Base-by-base conservation (phyloP, 495 filamentous ascomycete species). In the Immersiella caudata region DNA sequence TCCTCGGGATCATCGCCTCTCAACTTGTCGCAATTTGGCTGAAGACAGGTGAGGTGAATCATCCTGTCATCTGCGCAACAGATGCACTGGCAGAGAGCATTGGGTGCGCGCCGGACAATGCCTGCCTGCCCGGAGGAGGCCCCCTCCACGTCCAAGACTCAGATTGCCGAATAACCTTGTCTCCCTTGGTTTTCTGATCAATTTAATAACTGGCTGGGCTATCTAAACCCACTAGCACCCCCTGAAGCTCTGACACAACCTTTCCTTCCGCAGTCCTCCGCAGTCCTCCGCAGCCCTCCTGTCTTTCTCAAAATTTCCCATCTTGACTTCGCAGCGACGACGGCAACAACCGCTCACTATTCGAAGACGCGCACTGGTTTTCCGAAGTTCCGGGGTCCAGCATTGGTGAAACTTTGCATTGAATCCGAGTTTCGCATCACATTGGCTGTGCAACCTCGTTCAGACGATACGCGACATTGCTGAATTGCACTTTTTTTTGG, bases 361-460 rank as follows among this genome's bases (percentile, higher is more conserved):
- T 46, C 40, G 40, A 14, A 46, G 11, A 14, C 40, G 40, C 16
- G 54, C 63, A 24, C 21, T 24, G 52, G 3, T 22, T 21, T 26
- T n/a, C 6, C 50, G 21, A 6, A 54, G 21, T 6, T 6, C 50
- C 20, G 4, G 22, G 52, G 4, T 25, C 33, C 57, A 62, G 55
- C 29, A 5, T 27, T 21, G 46, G 40, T 60, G 65, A 67, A 61
- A 67, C 65, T 67, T 18, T 36, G 50, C 59, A 55, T 61, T 67
- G 65, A 62, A 49, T 58, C 58, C 49, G 65, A 67, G 65, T 67
- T 67, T 67, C 65, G 65, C 65, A 67, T 67, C 49, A 61, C 65
- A 57, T 61, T 67, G 59, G 65, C 65, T 57, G 65, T 54, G 49
- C 59, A 62, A 67, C 58, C 65, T 55, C 59, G 18, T 22, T 35